Percentiles rank a stretch among this genome's conserved stretches.
phyloP scores from a whole-genome alignment of 306 rosid genomes.

The Myrica gale region DNA sequence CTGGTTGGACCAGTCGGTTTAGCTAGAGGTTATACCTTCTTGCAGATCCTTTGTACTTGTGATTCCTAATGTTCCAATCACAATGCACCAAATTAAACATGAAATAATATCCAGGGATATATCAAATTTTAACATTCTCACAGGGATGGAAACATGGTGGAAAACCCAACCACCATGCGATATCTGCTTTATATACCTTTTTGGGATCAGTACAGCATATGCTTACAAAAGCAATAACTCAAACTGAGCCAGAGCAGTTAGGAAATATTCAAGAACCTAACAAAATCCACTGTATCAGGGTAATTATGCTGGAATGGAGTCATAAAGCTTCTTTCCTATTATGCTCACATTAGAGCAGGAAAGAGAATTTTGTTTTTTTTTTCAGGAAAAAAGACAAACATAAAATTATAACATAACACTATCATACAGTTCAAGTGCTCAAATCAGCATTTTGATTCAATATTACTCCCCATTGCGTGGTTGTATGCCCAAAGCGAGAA shows the following conservation, averaged over 20 bases:
- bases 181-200: too few species aligned
- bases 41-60: background rate
- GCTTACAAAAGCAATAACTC: too few species aligned
- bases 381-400: background rate
- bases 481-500: background rate
- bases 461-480: background rate
- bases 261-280: too few species aligned
- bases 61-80: background rate
- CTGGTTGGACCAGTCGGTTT: background rate
- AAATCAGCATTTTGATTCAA: background rate
- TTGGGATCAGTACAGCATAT: too few species aligned
- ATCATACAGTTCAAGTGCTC: background rate
- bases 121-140: background rate
- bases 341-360: background rate
- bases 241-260: too few species aligned
- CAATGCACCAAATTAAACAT: background rate
- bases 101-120: background rate
- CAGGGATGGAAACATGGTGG: too few species aligned
- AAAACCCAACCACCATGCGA: too few species aligned
- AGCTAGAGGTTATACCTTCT: background rate
- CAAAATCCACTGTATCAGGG: too few species aligned
- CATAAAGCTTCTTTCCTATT: too few species aligned
- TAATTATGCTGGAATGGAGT: too few species aligned
- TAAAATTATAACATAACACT: background rate
- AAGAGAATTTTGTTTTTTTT: background rate